Percentiles rank a stretch among this genome's conserved stretches.
Conservation (phyloP, 2,329 filamentous ascomycete species). For the Sphaerulina vaccinii region DNA sequence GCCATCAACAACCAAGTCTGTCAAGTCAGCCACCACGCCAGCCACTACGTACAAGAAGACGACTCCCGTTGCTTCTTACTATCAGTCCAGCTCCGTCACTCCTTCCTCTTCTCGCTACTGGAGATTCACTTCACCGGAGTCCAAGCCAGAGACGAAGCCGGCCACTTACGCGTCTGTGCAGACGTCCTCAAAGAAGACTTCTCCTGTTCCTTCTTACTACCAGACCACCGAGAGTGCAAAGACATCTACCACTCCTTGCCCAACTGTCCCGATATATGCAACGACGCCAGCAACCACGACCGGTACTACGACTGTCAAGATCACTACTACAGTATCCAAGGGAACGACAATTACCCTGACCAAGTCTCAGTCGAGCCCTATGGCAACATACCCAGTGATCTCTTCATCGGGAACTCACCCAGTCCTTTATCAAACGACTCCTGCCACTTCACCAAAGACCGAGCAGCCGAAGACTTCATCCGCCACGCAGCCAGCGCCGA, state of each 20-base stretch:
- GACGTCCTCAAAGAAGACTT: conserved; percentile 3
- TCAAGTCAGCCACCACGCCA: not conserved
- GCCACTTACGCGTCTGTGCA: not conserved
- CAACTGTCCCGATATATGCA: not conserved
- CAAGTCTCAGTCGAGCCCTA: too few relatives aligned
- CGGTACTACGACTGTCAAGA: not conserved
- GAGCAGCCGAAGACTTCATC: not conserved
- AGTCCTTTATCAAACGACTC: too few relatives aligned
- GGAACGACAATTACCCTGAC: conserved; percentile 2
- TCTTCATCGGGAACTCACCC: too few relatives aligned
- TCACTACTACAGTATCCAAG: not conserved
- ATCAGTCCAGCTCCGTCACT: not conserved
- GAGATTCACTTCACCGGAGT: not conserved
- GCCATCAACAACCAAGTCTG: not conserved
- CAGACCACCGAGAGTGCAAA: too few relatives aligned
- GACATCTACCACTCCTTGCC: not conserved
- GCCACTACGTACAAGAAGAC: too few relatives aligned
- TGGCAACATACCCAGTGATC: too few relatives aligned
- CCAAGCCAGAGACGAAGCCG: not conserved
- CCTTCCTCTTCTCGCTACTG: not conserved
- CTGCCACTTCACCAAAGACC: not conserved
- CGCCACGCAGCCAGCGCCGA: conserved; percentile 1
- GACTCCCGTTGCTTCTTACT: too few relatives aligned
- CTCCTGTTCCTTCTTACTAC: too few relatives aligned
- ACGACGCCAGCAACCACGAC: conserved; percentile 1